Conservation (phyloP, 768 basidiomycete species). For the Infundibulicybe gibba region DNA sequence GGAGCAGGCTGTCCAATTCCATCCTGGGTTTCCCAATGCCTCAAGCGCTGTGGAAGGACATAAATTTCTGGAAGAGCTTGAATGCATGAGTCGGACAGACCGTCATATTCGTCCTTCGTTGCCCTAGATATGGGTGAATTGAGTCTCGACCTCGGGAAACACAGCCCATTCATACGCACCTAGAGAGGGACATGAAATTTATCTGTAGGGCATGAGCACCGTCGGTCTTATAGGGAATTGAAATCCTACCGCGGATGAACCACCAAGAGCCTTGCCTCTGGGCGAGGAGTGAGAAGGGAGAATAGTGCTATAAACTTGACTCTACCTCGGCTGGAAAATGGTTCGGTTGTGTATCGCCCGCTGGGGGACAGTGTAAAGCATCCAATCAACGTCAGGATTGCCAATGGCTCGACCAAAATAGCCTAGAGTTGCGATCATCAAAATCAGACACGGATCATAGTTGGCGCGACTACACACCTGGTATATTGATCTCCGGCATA, state of each 20-base stretch:
- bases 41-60: too few species aligned
- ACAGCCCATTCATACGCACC: too few species aligned
- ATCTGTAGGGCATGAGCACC: too few species aligned
- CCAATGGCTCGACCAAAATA: conserved; percentile 2
- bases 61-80: too few species aligned
- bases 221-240: too few species aligned
- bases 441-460: too few species aligned
- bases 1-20: neutral
- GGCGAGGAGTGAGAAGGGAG: too few species aligned
- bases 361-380: conserved; percentile 20
- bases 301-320: neutral
- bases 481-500: neutral
- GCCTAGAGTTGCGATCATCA: neutral
- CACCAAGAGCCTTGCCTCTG: neutral
- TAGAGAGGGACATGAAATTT: too few species aligned
- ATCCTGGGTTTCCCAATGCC: neutral
- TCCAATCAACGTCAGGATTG: conserved; percentile 17
- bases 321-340: neutral
- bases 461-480: neutral
- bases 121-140: too few species aligned
- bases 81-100: too few species aligned
- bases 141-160: too few species aligned
- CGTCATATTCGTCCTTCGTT: too few species aligned
- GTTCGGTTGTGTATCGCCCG: neutral
- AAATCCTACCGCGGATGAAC: neutral